These are phyloP conservation scores for Ceratocystis variospora DNA, from an alignment of 2,329 filamentous ascomycete genomes.

Conservation along the genomic window DNA sequence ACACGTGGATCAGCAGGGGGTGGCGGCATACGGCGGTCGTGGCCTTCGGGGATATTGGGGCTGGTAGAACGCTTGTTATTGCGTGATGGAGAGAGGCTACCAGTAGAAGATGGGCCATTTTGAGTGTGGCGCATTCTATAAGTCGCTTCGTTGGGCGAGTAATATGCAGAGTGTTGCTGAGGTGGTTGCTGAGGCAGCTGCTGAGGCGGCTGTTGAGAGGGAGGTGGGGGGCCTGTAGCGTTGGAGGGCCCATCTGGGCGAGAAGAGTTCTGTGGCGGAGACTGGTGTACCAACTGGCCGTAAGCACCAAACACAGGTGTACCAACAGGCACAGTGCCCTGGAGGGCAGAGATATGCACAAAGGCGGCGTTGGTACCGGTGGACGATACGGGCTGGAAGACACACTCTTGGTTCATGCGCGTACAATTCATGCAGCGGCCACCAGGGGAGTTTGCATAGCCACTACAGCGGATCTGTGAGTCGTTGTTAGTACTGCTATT, in stretches of 20 bases:
- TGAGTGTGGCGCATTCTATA: conserved; percentile 21
- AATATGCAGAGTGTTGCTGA: neutral
- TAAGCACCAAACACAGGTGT: conserved; percentile 38
- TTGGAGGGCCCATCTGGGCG: neutral
- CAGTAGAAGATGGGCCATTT: conserved; percentile 31
- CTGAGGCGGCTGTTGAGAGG: neutral
- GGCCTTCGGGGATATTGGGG: conserved; percentile 29
- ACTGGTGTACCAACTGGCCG: conserved; percentile 16
- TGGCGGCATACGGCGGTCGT: conserved; percentile 34
- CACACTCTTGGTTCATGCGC: conserved; percentile 47
- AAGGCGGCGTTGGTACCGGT: conserved; percentile 41
- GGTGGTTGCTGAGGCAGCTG: neutral
- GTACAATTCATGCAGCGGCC: conserved; percentile 49
- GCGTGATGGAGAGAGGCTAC: conserved; percentile 31
- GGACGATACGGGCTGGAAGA: conserved; percentile 46
- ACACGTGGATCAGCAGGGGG: conserved; percentile 34
- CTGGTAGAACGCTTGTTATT: conserved; percentile 33
- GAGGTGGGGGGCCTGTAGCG: neutral
- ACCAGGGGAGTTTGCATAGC: conserved; percentile 44
- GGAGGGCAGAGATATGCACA: conserved; percentile 43
- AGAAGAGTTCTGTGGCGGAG: conserved; percentile 19
- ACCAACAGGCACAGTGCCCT: conserved; percentile 43
- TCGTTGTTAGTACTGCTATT: neutral
- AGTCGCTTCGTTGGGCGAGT: neutral
- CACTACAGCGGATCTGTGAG: conserved; percentile 45